A percentile compares a stretch with the other conserved stretches of the same genome.
phyloP scores from a whole-genome alignment of 495 filamentous ascomycete species.

The Trichoderma parareesei region DNA sequence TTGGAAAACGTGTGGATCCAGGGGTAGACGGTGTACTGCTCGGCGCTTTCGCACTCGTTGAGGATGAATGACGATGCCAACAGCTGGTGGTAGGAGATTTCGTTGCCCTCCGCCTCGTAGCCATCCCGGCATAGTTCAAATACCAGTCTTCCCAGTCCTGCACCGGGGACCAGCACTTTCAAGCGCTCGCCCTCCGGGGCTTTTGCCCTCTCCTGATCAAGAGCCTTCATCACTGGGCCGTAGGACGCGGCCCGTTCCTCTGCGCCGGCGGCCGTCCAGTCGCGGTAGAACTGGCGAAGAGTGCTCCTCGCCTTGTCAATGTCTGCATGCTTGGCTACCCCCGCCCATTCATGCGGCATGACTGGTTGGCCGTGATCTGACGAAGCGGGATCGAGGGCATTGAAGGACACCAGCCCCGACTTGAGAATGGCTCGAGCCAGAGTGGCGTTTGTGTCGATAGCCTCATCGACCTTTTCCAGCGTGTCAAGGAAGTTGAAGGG shows the following conservation, averaged over 20 bases:
- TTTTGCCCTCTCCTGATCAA: constrained; percentile 47
- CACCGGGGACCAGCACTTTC: constrained; percentile 78
- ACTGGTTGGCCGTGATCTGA: constrained; percentile 14
- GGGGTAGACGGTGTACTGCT: constrained; percentile 61
- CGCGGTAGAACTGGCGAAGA: constrained; percentile 86
- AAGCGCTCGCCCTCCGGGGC: constrained; percentile 25
- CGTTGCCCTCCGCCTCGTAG: constrained; percentile 77
- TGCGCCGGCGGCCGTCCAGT: constrained; percentile 79
- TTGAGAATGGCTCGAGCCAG: constrained; percentile 69
- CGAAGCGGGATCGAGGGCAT: constrained; percentile 22
- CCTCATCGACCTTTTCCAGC: constrained; percentile 70
- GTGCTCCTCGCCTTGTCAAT: constrained; percentile 87
- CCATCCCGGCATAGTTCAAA: constrained; percentile 76
- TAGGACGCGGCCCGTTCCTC: constrained; percentile 69
- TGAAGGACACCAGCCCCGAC: constrained; percentile 57
- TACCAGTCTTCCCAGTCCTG: constrained; percentile 78
- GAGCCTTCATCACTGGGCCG: constrained; percentile 55
- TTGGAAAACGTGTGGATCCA: constrained; percentile 81
- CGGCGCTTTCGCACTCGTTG: constrained; percentile 46
- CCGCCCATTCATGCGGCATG: constrained; percentile 50
- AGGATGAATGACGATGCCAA: constrained; percentile 81
- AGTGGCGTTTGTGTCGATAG: constrained; percentile 82
- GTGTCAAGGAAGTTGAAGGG: constrained; percentile 77
- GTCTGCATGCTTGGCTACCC: constrained; percentile 57
- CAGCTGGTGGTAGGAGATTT: constrained; percentile 91